A percentile compares a stretch with the other conserved stretches of the same genome.
phyloP scores from a whole-genome alignment of 306 rosid genomes.

The Fragaria iinumae region DNA sequence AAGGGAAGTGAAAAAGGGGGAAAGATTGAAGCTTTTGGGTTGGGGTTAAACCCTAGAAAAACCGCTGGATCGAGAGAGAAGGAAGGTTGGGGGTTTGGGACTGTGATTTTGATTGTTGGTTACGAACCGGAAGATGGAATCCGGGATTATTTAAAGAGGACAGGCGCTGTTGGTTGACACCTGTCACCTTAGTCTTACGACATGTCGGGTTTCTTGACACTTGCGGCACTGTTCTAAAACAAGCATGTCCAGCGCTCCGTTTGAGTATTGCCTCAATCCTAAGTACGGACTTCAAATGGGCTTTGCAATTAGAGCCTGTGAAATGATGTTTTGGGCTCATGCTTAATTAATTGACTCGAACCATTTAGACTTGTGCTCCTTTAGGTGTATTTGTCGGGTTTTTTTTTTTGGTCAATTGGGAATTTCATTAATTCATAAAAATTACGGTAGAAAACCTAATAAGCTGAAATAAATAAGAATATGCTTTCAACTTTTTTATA shows the following conservation, averaged over 20 bases:
- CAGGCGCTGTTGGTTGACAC: constrained; percentile 7
- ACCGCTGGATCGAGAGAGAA: constrained; percentile 18
- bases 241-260: too few species aligned
- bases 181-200: constrained; percentile 5
- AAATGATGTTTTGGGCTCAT: not conserved
- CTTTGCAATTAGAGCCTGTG: not conserved
- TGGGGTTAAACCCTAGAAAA: constrained; percentile 31
- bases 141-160: not conserved
- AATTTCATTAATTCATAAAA: too few species aligned
- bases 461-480: too few species aligned
- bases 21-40: not conserved
- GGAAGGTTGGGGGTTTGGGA: not conserved
- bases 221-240: too few species aligned
- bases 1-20: not conserved
- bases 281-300: not conserved
- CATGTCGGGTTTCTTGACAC: not conserved
- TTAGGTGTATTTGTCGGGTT: not conserved
- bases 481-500: too few species aligned
- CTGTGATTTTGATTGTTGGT: not conserved
- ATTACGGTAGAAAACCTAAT: too few species aligned
- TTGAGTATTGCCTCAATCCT: too few species aligned
- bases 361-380: too few species aligned
- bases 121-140: not conserved
- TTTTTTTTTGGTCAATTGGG: not conserved
- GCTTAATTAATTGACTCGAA: not conserved